These are phyloP conservation scores for Eucalyptus pauciflora DNA, from an alignment of 345 rosid species.

Conservation along the genomic window DNA sequence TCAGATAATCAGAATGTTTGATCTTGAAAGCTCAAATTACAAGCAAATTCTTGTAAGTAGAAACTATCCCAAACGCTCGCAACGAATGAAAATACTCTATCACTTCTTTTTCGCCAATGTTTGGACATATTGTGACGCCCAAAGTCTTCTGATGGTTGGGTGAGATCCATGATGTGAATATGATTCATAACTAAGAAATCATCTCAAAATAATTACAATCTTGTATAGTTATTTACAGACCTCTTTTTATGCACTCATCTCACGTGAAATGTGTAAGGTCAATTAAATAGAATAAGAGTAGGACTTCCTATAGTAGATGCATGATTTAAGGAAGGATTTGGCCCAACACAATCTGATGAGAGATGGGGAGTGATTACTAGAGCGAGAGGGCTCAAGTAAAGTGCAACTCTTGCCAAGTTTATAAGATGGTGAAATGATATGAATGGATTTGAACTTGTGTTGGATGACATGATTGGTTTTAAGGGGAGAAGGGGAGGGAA, in stretches of 20 bases:
- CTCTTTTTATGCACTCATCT: background rate
- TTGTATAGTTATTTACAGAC: background rate
- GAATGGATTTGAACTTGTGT: background rate
- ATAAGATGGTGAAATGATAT: background rate
- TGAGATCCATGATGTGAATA: background rate
- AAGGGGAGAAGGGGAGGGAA: background rate
- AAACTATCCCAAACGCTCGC: background rate
- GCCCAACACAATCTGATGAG: background rate
- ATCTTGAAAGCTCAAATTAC: background rate
- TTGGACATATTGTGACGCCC: background rate
- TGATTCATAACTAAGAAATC: background rate
- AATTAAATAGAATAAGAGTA: background rate
- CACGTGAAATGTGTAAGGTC: background rate
- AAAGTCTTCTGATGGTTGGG: background rate
- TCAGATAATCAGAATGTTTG: background rate
- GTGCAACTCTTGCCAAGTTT: background rate
- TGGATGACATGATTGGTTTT: background rate
- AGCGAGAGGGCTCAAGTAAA: background rate
- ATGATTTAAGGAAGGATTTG: background rate
- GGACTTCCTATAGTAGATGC: background rate
- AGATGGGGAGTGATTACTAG: background rate
- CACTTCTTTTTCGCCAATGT: background rate
- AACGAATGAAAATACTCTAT: background rate
- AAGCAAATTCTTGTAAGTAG: background rate
- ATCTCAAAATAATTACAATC: background rate